These are phyloP conservation scores for Candida bentonensis DNA, from an alignment of 805 yeast species.

Conservation along the genomic window DNA sequence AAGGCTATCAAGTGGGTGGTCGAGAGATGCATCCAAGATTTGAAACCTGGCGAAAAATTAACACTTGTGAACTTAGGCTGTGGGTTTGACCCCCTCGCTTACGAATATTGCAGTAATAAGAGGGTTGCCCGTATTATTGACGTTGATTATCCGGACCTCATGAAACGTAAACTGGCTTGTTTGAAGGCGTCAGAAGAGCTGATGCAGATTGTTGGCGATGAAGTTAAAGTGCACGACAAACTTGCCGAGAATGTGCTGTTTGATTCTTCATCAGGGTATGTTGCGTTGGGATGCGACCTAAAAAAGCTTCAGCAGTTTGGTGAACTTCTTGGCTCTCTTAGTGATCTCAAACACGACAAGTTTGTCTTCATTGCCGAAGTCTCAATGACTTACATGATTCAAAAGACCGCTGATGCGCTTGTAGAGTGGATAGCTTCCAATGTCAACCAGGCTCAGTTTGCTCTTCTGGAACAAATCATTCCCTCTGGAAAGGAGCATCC, in stretches of 20 bases:
- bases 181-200: conserved; percentile 37
- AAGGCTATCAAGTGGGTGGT: conserved; percentile 47
- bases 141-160: conserved; percentile 62
- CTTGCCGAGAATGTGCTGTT: conserved; percentile 18
- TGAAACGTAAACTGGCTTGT: conserved; percentile 39
- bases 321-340: conserved; percentile 12
- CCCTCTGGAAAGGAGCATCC: conserved; percentile 53
- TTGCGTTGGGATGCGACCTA: conserved; percentile 54
- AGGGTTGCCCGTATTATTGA: conserved; percentile 37
- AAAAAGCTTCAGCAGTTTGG: conserved; percentile 28
- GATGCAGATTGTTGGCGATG: conserved; percentile 28
- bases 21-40: conserved; percentile 28
- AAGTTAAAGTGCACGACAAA: conserved; percentile 3
- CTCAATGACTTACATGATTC: conserved; percentile 66
- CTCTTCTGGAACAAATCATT: conserved; percentile 55
- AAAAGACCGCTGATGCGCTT: conserved; percentile 48
- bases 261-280: conserved; percentile 30
- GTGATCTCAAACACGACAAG: conserved; percentile 7
- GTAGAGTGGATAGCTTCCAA: conserved; percentile 31
- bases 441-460: conserved; percentile 40
- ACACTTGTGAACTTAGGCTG: conserved; percentile 59
- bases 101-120: conserved; percentile 26
- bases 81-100: conserved; percentile 57
- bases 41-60: conserved; percentile 18
- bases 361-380: conserved; percentile 65